Percentiles rank a stretch among this genome's conserved stretches.
Evolutionary conservation across 805 yeast species (phyloP).

Genomic region (Wickerhamomyces queroliae): DNA sequence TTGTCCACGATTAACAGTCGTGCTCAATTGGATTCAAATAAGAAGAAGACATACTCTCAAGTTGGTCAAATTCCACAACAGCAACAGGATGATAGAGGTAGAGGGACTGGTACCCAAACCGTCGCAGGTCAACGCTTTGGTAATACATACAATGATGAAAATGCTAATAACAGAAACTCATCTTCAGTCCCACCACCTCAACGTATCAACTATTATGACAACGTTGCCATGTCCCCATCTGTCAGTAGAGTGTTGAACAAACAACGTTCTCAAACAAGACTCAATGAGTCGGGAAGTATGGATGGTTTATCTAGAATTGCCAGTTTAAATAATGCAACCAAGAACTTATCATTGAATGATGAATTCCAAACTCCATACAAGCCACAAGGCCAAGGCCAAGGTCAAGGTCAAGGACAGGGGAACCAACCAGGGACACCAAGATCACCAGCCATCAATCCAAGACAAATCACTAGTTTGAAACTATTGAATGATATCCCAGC

Average conservation of each 20-base stretch:
- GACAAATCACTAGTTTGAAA: slow-evolving; percentile 45
- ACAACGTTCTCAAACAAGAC: slow-evolving; percentile 1
- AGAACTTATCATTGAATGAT: slow-evolving; percentile 9
- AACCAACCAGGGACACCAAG: slow-evolving; percentile 22
- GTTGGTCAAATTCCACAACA: slow-evolving; percentile 1
- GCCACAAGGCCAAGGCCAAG: not conserved
- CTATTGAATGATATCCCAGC: slow-evolving; percentile 75
- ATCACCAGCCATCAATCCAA: slow-evolving; percentile 41
- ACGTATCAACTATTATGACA: slow-evolving; percentile 19
- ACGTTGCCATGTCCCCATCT: slow-evolving; percentile 5
- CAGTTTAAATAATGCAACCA: slow-evolving; percentile 15
- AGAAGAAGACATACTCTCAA: slow-evolving; percentile 12
- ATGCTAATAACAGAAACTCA: slow-evolving; percentile 8
- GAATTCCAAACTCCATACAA: slow-evolving; percentile 8
- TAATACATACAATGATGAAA: slow-evolving; percentile 1
- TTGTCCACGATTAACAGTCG: slow-evolving; percentile 58
- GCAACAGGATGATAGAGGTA: slow-evolving; percentile 12
- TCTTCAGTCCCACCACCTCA: slow-evolving; percentile 21
- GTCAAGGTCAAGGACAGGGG: slow-evolving; percentile 10
- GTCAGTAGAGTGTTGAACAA: slow-evolving; percentile 2
- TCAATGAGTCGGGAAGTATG: not conserved
- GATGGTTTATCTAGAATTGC: slow-evolving; percentile 16
- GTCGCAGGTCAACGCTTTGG: slow-evolving; percentile 1
- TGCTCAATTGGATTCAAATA: slow-evolving; percentile 34
- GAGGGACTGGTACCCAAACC: slow-evolving; percentile 4